Percentiles rank a stretch among this genome's conserved stretches.
Evolutionary conservation across 202 grass and related monocot species (phyloP).

Genomic region (Cymbopogon flexuosus): DNA sequence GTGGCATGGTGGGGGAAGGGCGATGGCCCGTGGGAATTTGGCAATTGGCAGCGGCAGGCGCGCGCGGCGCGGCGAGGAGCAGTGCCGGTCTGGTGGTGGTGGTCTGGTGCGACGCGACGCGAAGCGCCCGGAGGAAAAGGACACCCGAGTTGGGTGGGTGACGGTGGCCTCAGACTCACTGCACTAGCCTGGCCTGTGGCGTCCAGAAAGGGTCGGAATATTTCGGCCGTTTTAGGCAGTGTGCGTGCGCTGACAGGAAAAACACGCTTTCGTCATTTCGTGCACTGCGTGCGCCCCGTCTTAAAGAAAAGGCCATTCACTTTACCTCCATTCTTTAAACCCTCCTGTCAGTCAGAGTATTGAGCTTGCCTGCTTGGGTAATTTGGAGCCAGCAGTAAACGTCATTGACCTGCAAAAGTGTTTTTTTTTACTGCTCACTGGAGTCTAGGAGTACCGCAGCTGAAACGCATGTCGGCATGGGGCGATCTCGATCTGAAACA

Average conservation of each 20-base stretch:
- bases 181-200: background rate
- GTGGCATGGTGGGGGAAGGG: conserved; percentile 9
- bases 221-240: conserved; percentile 10
- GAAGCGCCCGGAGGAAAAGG: conserved; percentile 16
- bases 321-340: background rate
- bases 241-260: background rate
- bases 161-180: background rate
- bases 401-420: background rate
- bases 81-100: background rate
- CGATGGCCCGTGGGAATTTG: background rate
- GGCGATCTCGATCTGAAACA: background rate
- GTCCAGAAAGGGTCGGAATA: background rate
- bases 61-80: background rate
- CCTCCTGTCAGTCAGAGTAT: background rate
- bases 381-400: too few relatives aligned
- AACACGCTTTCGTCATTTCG: background rate
- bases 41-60: conserved; percentile 14
- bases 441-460: background rate
- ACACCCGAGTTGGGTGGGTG: background rate
- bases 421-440: background rate
- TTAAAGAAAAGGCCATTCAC: background rate
- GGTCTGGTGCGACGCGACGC: background rate
- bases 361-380: too few relatives aligned
- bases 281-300: background rate
- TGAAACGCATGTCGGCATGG: background rate